These are phyloP conservation scores for Leishmania amazonensis DNA, from an alignment of 208 protist species.

Conservation along the genomic window DNA sequence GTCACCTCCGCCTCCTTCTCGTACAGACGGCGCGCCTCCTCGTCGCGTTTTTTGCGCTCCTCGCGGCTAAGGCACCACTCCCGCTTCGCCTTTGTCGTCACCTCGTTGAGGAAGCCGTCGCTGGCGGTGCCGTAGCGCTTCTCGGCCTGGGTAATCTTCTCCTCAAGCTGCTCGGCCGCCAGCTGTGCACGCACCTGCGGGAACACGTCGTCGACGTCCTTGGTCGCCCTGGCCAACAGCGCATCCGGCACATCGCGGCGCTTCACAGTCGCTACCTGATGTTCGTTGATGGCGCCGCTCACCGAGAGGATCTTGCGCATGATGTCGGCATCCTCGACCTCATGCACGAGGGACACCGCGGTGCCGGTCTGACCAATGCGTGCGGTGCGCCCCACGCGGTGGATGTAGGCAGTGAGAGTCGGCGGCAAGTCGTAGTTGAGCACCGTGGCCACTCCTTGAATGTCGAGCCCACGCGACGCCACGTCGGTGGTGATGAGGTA, in stretches of 20 bases:
- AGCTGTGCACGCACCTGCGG: conserved; percentile 60
- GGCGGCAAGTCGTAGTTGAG: conserved; percentile 98
- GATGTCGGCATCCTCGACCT: conserved; percentile 72
- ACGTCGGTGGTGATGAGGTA: conserved; percentile 94
- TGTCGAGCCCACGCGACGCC: conserved; percentile 96
- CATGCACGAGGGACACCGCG: conserved; percentile 96
- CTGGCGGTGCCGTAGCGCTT: conserved; percentile 54
- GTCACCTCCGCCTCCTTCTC: conserved; percentile 90
- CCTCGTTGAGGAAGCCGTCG: conserved; percentile 30
- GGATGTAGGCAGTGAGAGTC: conserved; percentile 98
- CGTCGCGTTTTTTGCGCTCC: conserved; percentile 72
- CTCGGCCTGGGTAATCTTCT: conserved; percentile 76
- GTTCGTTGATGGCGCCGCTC: conserved; percentile 71
- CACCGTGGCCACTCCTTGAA: conserved; percentile 95
- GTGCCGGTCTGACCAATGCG: conserved; percentile 93
- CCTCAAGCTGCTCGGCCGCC: conserved; percentile 75
- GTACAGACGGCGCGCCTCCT: conserved; percentile 65
- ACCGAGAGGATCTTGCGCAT: conserved; percentile 92
- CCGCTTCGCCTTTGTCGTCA: conserved; percentile 49
- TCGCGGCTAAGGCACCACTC: conserved; percentile 78
- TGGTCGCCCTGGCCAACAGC: conserved; percentile 45
- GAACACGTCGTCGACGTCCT: conserved; percentile 52
- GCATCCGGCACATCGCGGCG: conserved; percentile 70
- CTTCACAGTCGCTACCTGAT: conserved; percentile 79
- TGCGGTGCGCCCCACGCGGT: conserved; percentile 98